Evolutionary conservation across 805 yeast genomes (phyloP), one percentile per base, ranked within the genome.

Genomic region (Metschnikowia lochheadii): DNA sequence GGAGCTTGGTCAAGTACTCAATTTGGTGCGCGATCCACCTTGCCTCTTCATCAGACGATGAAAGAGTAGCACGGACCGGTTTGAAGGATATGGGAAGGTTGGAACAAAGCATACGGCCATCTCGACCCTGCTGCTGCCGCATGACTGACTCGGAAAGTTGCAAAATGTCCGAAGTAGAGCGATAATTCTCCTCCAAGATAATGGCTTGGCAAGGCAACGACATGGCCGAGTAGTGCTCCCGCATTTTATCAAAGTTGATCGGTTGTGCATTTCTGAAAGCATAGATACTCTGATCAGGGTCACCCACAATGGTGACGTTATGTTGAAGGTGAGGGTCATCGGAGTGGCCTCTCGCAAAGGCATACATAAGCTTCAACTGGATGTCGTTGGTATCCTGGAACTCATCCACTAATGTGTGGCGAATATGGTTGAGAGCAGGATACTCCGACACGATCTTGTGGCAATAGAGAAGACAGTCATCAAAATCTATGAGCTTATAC

Each of bases 221-320:
- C 26, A 43, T 65, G 52, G 31, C 65, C 55, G 23, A 31, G 20
- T 80, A 77, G 51, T 70, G 61, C 0, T 56, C 48, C 38, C 68
- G 65, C 87, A 89, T 81, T 13, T 70, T 70, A 38, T 68, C 68
- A 58, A 91, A 88, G 59, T 87, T 90, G 15, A 73, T 69, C 1
- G 85, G 74, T 34, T 82, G 82, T 0, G 97, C 97, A 59, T 85
- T 83, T 53, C 98, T 73, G 58, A 92, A 92, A 0, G 85, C 89
- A 64, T 94, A 92, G 20, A 92, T 92, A 61, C 96, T 85, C 66
- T 92, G 99, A 65, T 94, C 97, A 0, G 97, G 96, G 63, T 92
- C 99, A 1, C 99, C 99, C 2, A 92, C 97, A 1, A 90, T 84
- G 0, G 97, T 88, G 7, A 92, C 77, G 51, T 84, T 84, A 53